Evolutionary conservation across 2,329 filamentous ascomycete species (phyloP).

Genomic region (Helminthosporium solani): DNA sequence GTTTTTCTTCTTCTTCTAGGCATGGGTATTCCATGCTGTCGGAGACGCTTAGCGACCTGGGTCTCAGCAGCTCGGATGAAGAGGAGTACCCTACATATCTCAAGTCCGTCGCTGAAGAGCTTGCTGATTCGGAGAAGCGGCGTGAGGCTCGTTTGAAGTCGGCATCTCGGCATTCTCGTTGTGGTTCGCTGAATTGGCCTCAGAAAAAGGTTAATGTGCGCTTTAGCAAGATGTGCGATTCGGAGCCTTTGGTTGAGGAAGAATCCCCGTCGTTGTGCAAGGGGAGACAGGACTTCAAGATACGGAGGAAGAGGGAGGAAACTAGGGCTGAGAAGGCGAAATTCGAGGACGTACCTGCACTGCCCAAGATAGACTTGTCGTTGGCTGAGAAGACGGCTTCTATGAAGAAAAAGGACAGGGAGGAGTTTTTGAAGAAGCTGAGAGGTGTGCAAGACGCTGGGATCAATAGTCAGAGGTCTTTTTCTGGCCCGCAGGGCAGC

Average conservation of each 20-base stretch:
- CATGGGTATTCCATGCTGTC: not conserved
- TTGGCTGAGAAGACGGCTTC: no score
- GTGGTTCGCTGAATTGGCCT: not conserved
- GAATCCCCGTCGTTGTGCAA: no score
- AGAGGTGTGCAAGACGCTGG: slow-evolving; percentile 33
- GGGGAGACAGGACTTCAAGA: no score
- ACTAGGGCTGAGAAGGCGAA: not conserved
- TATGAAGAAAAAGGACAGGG: slow-evolving; percentile 18
- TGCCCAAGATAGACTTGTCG: not conserved
- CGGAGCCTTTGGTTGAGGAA: not conserved
- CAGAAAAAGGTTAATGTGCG: not conserved
- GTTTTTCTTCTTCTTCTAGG: not conserved
- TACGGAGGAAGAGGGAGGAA: no score
- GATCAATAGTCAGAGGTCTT: slow-evolving; percentile 16
- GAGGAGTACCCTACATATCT: not conserved
- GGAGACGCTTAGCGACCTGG: not conserved
- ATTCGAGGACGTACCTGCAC: not conserved
- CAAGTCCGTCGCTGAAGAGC: not conserved
- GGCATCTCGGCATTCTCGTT: not conserved
- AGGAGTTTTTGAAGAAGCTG: slow-evolving; percentile 20
- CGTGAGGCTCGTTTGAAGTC: not conserved
- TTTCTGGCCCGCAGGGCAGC: no score
- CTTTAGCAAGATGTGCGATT: not conserved
- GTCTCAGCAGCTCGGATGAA: not conserved
- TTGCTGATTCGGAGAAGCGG: not conserved